Evolutionary conservation across 1,139 yeast species (phyloP), one percentile per base, ranked within the genome.

Genomic region (Blastobotrys proliferans): DNA sequence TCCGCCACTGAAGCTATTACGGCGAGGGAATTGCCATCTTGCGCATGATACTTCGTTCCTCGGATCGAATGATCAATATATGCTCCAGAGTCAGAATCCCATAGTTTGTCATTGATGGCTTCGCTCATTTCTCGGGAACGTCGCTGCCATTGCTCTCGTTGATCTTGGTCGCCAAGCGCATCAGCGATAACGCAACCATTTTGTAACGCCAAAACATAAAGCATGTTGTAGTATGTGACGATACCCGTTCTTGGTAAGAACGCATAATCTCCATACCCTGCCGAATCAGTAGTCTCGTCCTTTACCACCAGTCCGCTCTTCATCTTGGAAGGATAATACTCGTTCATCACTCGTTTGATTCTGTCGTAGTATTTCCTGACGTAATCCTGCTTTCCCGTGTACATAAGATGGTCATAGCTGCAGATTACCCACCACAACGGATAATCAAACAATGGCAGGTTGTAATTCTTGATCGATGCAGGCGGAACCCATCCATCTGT

Each of bases 401-500:
- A 32, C 6, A 3, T 3, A 4, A 32, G 16, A 18, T 32, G 35
- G 25, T 32, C 35, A n/a, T 16, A n/a, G 16, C 8, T 4, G 16
- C 35, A 32, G 10, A 32, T 24, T 13, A 32, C 35, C 35, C 35
- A 32, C 35, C 35, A 32, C 16, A 32, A 16, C 25, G 35, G 35
- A 16, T 32, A 32, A 17, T 32, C 35, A 32, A 32, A 32, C 16
- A 32, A 32, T 4, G 22, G 10, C 9, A 32, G 25, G 21, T 6
- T 22, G 25, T 32, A 32, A 18, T 32, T 32, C 16, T 16, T 5
- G 25, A 32, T 32, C 9, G 24, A 16, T 9, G 35, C 35, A 3
- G 35, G 35, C 4, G 35, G 35, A 22, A 32, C 9, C 35, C 35
- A 32, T n/a, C 35, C 35, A 32, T 32, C 35, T 9, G n/a, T 24